Evolutionary conservation across 768 basidiomycete genomes (phyloP), one percentile per base, ranked within the genome.

Genomic region (Russula griseocarnosa): DNA sequence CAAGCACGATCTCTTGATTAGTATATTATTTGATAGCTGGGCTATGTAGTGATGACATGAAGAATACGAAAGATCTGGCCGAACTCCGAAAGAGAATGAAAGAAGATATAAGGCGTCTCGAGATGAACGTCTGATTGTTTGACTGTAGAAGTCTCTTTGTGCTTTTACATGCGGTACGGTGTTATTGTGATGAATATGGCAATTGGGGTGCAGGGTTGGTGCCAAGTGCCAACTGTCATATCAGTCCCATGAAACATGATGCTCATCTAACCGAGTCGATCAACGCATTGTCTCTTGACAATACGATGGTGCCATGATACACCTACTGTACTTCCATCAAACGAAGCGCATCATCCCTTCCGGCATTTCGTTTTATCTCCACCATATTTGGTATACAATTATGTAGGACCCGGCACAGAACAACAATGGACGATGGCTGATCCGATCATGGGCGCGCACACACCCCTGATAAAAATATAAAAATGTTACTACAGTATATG

Each of bases 21-120:
- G 32, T 63, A 64, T 34, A 36, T 55, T 60, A 64, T 58, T 30
- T 24, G 22, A 61, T 67, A 67, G 66, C 66, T 67, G 66, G 66
- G 66, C 66, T 67, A 67, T 51, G 59, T 67, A 67, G 54, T 60
- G 66, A 58, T 54, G 6, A 47, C 44, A 50, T 3, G 30, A 47
- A 65, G 26, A 46, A 58, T 58, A 52, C 30, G 64, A 67, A 52
- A 22, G 63, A 55, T 36, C 54, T n/a, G 49, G 49, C 58, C 54
- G 22, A 24, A 32, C 28, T 30, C 32, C 18, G 9, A 38, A 11
- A 3, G 26, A 8, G 3, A 51, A 40, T 6, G n/a, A 49, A 28
- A n/a, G 36, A 11, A 34, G 16, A 18, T 18, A 3, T 36, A 18
- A 40, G 38, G 24, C 24, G n/a, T 38, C 50, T 51, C 26, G 5